Evolutionary conservation across 257 asterid genomes (phyloP).

Genomic region (Oldenlandia corymbosa): DNA sequence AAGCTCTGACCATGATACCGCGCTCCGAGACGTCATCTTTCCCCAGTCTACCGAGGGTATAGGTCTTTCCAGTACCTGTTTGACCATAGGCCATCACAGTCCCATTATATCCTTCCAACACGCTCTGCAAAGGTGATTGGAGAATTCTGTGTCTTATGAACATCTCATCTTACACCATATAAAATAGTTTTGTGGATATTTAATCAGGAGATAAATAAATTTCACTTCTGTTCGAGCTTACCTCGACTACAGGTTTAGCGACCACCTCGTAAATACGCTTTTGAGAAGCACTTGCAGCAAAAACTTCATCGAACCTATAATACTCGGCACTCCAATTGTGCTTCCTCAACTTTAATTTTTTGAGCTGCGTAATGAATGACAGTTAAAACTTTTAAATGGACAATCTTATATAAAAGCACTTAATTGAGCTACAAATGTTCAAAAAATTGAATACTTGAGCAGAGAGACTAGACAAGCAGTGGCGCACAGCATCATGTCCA

Average conservation of each 20-base stretch:
- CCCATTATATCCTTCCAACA: constrained; percentile 84
- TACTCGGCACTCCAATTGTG: constrained; percentile 85
- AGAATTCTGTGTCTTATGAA: constrained; percentile 8
- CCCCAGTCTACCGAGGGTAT: constrained; percentile 74
- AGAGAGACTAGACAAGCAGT: too few relatives aligned
- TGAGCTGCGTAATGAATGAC: constrained; percentile 48
- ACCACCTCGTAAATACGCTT: constrained; percentile 85
- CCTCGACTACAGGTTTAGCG: constrained; percentile 96
- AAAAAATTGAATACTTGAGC: too few relatives aligned
- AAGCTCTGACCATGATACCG: constrained; percentile 88
- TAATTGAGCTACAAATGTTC: too few relatives aligned
- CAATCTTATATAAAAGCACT: background rate
- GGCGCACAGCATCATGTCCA: background rate
- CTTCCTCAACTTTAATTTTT: constrained; percentile 67
- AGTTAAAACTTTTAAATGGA: background rate
- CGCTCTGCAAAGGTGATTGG: constrained; percentile 58
- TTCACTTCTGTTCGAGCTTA: constrained; percentile 13
- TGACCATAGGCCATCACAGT: constrained; percentile 93
- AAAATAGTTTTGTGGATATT: background rate
- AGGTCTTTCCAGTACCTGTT: constrained; percentile 94
- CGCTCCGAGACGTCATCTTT: constrained; percentile 74
- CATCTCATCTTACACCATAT: background rate
- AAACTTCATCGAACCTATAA: constrained; percentile 74
- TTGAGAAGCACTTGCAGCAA: constrained; percentile 75
- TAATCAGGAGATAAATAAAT: background rate